Base-by-base conservation (phyloP, 805 yeast genomes). In the Lipomyces sp. region DNA sequence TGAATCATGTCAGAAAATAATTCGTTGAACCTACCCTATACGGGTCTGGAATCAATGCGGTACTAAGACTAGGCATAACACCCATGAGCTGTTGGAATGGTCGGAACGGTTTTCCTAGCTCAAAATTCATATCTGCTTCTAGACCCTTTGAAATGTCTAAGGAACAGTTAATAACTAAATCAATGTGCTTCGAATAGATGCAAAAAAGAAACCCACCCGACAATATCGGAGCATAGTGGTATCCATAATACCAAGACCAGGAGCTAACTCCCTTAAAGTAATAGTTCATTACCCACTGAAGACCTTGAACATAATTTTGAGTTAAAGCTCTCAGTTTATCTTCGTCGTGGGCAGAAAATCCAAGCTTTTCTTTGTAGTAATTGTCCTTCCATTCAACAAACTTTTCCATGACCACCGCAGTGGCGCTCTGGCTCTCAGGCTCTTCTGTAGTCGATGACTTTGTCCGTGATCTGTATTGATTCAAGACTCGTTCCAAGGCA, bases 21-120 rank as follows among this genome's bases (percentile, higher is more conserved):
- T n/a, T 6, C 18, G 18, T 33, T 33, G 6, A 5, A 33, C 7
- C 18, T 10, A 14, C 49, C 8, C 53, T 79, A 67, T 84, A 85
- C 18, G 80, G 80, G 6, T 74, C 66, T 1, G 98, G 98, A 63
- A 93, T 81, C 59, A 93, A 76, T 40, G 75, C 73, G 47, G 78
- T 80, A 3, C 97, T 89, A 73, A 97, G 81, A 21, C 91, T 96
- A 0, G 98, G 98, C 59, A 93, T 74, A 21, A 93, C 98, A 18
- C 96, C 91, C 98, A 91, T 93, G 62, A 93, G 77, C 71, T 93
- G 98, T 67, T 93, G 91, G 68, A 87, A 91, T 10, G 98, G 98
- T 53, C 74, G 79, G 72, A 93, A 88, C 0, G 98, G 98, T 3
- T 66, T 66, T 5, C 95, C 90, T 58, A 74, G 67, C 14, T 82